phyloP scores from a whole-genome alignment of 2,329 filamentous ascomycete species.

The Magnaporthiopsis poae region DNA sequence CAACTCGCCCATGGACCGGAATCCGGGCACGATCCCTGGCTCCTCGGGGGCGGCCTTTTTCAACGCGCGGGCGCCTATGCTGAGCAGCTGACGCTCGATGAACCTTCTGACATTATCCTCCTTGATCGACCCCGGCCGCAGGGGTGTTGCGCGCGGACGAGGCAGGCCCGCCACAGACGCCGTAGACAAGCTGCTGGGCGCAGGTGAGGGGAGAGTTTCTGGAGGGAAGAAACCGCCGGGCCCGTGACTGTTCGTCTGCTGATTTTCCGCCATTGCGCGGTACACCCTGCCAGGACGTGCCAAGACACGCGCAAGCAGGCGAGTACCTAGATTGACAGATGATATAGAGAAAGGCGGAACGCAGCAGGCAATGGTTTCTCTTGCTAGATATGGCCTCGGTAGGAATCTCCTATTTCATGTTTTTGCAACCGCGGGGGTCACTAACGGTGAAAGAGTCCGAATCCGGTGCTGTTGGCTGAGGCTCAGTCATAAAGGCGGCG shows the following conservation, averaged over 20 bases:
- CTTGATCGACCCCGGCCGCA: slow-evolving; percentile 48
- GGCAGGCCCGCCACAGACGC: slow-evolving; percentile 34
- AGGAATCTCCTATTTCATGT: slow-evolving; percentile 1
- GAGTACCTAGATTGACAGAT: neutral
- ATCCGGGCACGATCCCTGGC: slow-evolving; percentile 41
- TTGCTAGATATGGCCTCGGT: slow-evolving; percentile 13
- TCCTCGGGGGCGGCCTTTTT: slow-evolving; percentile 43
- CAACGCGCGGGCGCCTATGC: slow-evolving; percentile 48
- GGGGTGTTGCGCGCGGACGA: slow-evolving; percentile 41
- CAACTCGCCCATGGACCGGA: slow-evolving; percentile 56
- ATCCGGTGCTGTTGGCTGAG: neutral
- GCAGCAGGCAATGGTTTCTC: slow-evolving; percentile 2
- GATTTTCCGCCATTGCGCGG: slow-evolving; percentile 13
- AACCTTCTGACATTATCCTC: slow-evolving; percentile 52
- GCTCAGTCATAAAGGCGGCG: neutral
- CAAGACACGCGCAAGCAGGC: slow-evolving; percentile 1
- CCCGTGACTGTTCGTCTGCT: slow-evolving; percentile 10
- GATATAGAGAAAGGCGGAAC: too few species aligned
- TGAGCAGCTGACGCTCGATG: slow-evolving; percentile 41
- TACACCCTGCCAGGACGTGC: neutral
- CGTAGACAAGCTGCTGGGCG: slow-evolving; percentile 35
- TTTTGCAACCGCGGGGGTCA: slow-evolving; percentile 1
- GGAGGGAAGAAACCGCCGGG: slow-evolving; percentile 44
- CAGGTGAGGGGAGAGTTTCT: slow-evolving; percentile 41
- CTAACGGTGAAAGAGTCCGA: neutral